These are phyloP conservation scores for Tylopilus cervinicoccineus DNA, from an alignment of 768 basidiomycete genomes.

Conservation along the genomic window DNA sequence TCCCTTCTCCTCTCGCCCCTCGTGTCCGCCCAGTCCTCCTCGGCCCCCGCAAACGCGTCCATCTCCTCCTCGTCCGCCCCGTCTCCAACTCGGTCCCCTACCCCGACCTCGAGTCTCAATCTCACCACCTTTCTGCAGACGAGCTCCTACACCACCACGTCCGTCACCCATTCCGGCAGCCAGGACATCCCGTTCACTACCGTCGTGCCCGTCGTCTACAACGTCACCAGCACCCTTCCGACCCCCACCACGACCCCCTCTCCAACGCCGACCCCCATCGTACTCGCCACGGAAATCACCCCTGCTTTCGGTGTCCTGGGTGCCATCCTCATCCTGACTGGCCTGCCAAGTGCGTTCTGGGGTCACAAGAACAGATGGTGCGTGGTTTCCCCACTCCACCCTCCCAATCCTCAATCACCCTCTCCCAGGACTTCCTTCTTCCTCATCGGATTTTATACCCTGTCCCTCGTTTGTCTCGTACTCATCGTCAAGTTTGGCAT, in stretches of 20 bases:
- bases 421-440: constrained; percentile 84
- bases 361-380: constrained; percentile 97
- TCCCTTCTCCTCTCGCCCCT: constrained; percentile 28
- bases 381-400: constrained; percentile 21
- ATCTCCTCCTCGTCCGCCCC: constrained; percentile 1
- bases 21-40: constrained; percentile 39
- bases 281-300: constrained; percentile 65
- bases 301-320: constrained; percentile 90
- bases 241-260: constrained; percentile 41
- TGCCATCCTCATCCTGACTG: constrained; percentile 82
- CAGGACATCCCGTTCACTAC: constrained; percentile 49
- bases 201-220: constrained; percentile 55
- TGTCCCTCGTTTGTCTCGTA: constrained; percentile 80
- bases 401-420: constrained; percentile 6
- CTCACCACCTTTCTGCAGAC: constrained; percentile 55
- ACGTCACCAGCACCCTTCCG: constrained; percentile 57
- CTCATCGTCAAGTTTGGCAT: constrained; percentile 89
- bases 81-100: background rate
- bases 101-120: constrained; percentile 33
- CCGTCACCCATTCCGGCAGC: constrained; percentile 43
- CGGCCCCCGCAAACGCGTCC: constrained; percentile 19
- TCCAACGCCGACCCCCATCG: constrained; percentile 32
- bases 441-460: constrained; percentile 86
- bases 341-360: constrained; percentile 84
- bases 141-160: constrained; percentile 47